Evolutionary conservation across 169 alveolate genomes (phyloP), one percentile per base, ranked within the genome.

Genomic region (Plasmodium billcollinsi): DNA sequence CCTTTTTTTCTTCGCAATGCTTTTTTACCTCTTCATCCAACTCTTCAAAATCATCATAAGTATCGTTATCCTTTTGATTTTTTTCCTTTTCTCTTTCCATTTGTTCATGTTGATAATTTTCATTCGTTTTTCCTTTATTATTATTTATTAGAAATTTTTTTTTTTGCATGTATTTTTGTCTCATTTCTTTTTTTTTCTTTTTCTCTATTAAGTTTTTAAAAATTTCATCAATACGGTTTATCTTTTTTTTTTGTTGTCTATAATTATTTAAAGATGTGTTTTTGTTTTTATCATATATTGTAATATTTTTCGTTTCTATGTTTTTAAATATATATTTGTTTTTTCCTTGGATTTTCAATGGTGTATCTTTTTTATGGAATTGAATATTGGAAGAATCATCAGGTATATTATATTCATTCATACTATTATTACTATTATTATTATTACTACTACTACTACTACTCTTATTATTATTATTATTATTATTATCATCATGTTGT

Each of bases 221-320:
- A 15, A 80, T 80, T 69, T 80, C 90, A 80, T 80, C 90, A 80
- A 80, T 80, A 67, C 83, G 54, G 52, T 80, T 80, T 20, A 80
- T 73, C 33, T 62, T 80, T 26, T 67, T 69, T n/a, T 63, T 0
- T 24, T 24, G 54, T 3, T 61, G 21, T 67, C 47, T 47, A 49
- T 45, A 12, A 67, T 69, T 43, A 54, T 66, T 80, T 20, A 29
- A 20, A 43, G 26, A n/a, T 67, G 12, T 70, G 18, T 15, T 12
- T 67, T 67, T 80, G 26, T 80, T 65, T 15, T 45, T 80, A 29
- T 80, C 73, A 54, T 33, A 67, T 11, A 6, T 56, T 33, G 6
- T 45, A 15, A 1, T 24, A 18, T 43, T 14, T n/a, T 43, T 80
- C 43, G 12, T 33, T 80, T 80, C 54, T 69, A 52, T 47, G 39